Percentiles rank a stretch among this genome's conserved stretches.
Conservation (phyloP, 345 rosid genomes). For the Anastatica hierochuntica region DNA sequence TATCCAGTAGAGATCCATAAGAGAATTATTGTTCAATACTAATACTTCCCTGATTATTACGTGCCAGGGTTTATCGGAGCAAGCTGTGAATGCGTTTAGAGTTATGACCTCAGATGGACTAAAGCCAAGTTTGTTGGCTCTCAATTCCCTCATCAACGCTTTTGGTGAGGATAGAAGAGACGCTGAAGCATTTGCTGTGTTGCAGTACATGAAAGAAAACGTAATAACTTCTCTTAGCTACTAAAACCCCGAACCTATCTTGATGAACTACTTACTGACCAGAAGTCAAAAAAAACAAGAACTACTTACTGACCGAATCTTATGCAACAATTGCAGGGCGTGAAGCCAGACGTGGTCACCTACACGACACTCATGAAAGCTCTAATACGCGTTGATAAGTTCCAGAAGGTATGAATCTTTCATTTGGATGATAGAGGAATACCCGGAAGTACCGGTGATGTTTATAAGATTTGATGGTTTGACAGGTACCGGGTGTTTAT, state of each 20-base stretch:
- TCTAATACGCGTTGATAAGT: slow-evolving; percentile 81
- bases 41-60: neutral
- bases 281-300: too few species aligned
- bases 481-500: slow-evolving; percentile 78
- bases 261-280: slow-evolving; percentile 20
- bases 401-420: slow-evolving; percentile 44
- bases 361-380: slow-evolving; percentile 94
- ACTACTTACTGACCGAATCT: slow-evolving; percentile 17
- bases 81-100: slow-evolving; percentile 80
- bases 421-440: neutral
- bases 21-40: neutral
- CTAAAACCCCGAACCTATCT: neutral
- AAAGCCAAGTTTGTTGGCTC: slow-evolving; percentile 74
- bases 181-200: slow-evolving; percentile 81
- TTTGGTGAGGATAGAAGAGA: slow-evolving; percentile 95
- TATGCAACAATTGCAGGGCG: slow-evolving; percentile 40
- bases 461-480: too few species aligned
- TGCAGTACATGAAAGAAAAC: slow-evolving; percentile 89
- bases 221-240: slow-evolving; percentile 30
- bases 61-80: slow-evolving; percentile 86
- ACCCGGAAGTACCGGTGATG: neutral
- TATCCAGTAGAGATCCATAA: neutral
- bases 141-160: slow-evolving; percentile 88
- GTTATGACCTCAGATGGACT: slow-evolving; percentile 83
- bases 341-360: slow-evolving; percentile 91